Conservation (phyloP, 2,329 filamentous ascomycete species). For the Paecilomyces sp. region DNA sequence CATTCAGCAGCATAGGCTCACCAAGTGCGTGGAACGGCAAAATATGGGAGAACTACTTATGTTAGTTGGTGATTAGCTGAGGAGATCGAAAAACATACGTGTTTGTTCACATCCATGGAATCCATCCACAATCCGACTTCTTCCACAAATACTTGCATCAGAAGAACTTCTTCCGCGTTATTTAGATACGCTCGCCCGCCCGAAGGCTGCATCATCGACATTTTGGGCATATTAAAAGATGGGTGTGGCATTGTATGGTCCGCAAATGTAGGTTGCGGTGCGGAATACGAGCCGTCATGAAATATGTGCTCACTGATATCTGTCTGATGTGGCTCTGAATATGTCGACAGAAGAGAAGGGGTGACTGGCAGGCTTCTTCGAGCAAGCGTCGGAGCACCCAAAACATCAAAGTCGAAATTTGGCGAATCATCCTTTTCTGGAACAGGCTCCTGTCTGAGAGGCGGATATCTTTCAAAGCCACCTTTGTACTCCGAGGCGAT, state of each 20-base stretch:
- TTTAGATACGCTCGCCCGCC: slow-evolving; percentile 58
- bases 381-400: slow-evolving; percentile 27
- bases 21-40: slow-evolving; percentile 77
- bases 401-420: slow-evolving; percentile 23
- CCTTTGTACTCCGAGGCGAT: slow-evolving; percentile 88
- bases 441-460: slow-evolving; percentile 37
- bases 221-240: slow-evolving; percentile 27
- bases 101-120: slow-evolving; percentile 74
- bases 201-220: slow-evolving; percentile 34
- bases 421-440: slow-evolving; percentile 14
- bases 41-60: slow-evolving; percentile 61
- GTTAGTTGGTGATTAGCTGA: slow-evolving; percentile 5
- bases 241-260: slow-evolving; percentile 27
- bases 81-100: slow-evolving; percentile 39
- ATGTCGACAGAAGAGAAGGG: slow-evolving; percentile 42
- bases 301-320: slow-evolving; percentile 20
- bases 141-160: slow-evolving; percentile 87
- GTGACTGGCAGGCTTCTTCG: slow-evolving; percentile 47
- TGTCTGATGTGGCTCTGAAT: slow-evolving; percentile 36
- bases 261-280: slow-evolving; percentile 18
- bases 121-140: slow-evolving; percentile 95
- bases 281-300: slow-evolving; percentile 16
- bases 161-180: slow-evolving; percentile 70
- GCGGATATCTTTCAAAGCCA: slow-evolving; percentile 65
- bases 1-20: slow-evolving; percentile 83